Percentiles rank a stretch among this genome's conserved stretches.
Conservation (phyloP, 1,284 basidiomycete genomes). For the Violaceomyces palustris region DNA sequence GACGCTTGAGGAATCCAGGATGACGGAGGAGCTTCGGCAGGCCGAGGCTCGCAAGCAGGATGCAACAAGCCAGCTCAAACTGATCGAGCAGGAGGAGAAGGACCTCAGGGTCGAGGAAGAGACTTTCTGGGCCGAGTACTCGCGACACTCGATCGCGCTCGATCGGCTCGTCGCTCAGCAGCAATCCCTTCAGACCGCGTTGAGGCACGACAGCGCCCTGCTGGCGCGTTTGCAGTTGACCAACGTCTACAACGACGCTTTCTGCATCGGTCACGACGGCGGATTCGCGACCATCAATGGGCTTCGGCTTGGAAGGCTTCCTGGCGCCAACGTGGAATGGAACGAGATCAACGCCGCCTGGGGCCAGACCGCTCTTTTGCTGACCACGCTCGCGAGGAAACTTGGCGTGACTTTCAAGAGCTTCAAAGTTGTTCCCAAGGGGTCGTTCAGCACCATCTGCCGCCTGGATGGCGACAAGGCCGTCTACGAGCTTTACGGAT, state of each 20-base stretch:
- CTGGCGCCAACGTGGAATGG: constrained; percentile 73
- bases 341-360: constrained; percentile 98
- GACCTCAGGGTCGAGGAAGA: constrained; percentile 72
- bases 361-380: constrained; percentile 86
- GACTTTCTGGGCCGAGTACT: constrained; percentile 79
- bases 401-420: constrained; percentile 17
- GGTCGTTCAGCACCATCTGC: constrained; percentile 33
- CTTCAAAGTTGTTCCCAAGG: constrained; percentile 35
- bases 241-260: constrained; percentile 97
- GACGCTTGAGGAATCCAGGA: constrained; percentile 7
- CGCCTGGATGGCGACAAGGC: constrained; percentile 14
- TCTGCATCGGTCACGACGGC: constrained; percentile 92
- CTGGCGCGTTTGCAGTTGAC: constrained; percentile 82
- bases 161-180: constrained; percentile 67
- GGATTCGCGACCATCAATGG: constrained; percentile 92
- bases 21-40: constrained; percentile 16
- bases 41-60: constrained; percentile 49
- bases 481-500: constrained; percentile 39
- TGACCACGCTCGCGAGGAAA: constrained; percentile 67
- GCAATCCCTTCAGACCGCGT: constrained; percentile 66
- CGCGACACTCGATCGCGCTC: constrained; percentile 64
- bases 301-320: constrained; percentile 78
- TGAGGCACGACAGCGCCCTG: constrained; percentile 55
- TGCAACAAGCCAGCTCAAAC: constrained; percentile 68
- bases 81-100: constrained; percentile 68